phyloP scores from a whole-genome alignment of 2,329 filamentous ascomycete species.

The Xenoacremonium recifei region DNA sequence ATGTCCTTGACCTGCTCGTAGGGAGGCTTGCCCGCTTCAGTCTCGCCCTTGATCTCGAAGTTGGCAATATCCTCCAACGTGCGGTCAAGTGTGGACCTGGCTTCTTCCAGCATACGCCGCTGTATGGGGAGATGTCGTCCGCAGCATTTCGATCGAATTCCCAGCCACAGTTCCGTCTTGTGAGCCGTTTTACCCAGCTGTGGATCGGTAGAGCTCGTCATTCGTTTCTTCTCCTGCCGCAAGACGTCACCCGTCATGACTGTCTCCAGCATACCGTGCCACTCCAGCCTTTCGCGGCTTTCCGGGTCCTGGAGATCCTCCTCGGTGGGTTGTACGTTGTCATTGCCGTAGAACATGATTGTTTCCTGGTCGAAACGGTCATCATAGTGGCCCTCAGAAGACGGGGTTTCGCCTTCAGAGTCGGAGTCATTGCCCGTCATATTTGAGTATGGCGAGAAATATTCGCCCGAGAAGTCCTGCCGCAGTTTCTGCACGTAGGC shows the following conservation, averaged over 20 bases:
- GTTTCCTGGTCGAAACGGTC: conserved; percentile 90
- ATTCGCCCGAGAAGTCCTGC: conserved; percentile 64
- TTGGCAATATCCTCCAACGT: conserved; percentile 84
- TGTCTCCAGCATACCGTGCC: conserved; percentile 96
- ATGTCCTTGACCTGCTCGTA: conserved; percentile 87
- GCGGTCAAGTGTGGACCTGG: conserved; percentile 68
- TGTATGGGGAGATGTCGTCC: conserved; percentile 84
- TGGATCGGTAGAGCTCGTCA: conserved; percentile 73
- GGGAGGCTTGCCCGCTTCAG: conserved; percentile 84
- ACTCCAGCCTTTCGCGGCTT: conserved; percentile 88
- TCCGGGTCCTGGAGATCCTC: conserved; percentile 87
- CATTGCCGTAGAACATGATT: conserved; percentile 87
- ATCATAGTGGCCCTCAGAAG: conserved; percentile 79
- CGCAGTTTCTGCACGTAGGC: conserved; percentile 91
- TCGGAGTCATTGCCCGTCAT: conserved; percentile 74
- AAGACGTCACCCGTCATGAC: conserved; percentile 96
- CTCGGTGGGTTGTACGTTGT: conserved; percentile 81
- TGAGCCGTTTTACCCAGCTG: conserved; percentile 62
- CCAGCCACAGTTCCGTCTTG: conserved; percentile 82
- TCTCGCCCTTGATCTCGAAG: conserved; percentile 92
- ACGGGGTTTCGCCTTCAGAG: conserved; percentile 86
- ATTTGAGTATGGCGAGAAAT: conserved; percentile 66
- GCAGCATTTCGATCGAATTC: conserved; percentile 78
- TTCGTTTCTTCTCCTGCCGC: conserved; percentile 92
- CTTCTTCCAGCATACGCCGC: conserved; percentile 83